Base-by-base conservation (phyloP, 805 yeast genomes). In the Pachysolen tannophilus region DNA sequence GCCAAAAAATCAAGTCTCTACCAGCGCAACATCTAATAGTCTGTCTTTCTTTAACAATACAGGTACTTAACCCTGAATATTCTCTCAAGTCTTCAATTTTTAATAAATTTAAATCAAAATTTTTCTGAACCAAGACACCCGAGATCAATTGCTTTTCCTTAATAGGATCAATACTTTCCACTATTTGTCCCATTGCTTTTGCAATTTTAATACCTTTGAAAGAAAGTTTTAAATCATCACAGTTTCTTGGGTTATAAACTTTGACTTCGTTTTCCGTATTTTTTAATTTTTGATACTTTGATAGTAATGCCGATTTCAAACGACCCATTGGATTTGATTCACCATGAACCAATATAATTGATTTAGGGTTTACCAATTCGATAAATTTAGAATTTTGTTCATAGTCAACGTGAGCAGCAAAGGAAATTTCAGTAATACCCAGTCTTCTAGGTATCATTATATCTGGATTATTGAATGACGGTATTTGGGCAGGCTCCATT, bases 321-420 rank as follows among this genome's bases (percentile, higher is more conserved):
- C 98, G 77, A 38, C 97, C 98, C 97, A 92, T 92, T n/a, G 95
- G 96, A 48, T 85, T 87, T 2, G 92, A 78, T 51, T 92, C 99
- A 9, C 99, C 99, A 57, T 92, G 99, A 2, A 92, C 99, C 36
- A 92, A 68, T 39, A 90, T 86, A 41, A 92, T 83, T 36, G 82
- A 78, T 40, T 72, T 72, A 1, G 99, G 95, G 39, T 82, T 81
- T 3, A 92, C 85, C 40, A 78, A 65, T 46, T 88, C 96, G 40
- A 92, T 92, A 51, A 92, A 92, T 38, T 82, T 84, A 2, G 95
- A 66, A 47, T 92, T 92, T 52, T 92, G 96, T 48, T 83, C 86
- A 57, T 82, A 92, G 54, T 92, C 99, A 16, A 92, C 99, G 58
- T 92, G 99, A 0, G 99, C 99, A n/a, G 98, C 97, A 67, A 92